Evolutionary conservation across 768 basidiomycete species (phyloP).

Genomic region (Multifurca ochricompacta): DNA sequence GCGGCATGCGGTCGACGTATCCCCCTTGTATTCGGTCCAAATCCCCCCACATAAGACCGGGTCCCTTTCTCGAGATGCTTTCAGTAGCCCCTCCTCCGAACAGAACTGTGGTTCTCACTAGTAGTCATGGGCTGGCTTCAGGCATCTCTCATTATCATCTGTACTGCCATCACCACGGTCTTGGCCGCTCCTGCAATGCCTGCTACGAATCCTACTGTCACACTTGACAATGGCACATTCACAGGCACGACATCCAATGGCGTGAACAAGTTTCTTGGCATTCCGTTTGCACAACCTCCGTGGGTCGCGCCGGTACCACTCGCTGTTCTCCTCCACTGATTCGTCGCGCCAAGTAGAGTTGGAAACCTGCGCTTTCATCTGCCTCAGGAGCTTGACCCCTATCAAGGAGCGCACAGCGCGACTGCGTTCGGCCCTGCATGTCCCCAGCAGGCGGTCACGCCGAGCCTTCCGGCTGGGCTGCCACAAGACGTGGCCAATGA

Average conservation of each 20-base stretch:
- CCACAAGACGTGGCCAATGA: background rate
- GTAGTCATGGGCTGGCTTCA: background rate
- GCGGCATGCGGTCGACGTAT: too few relatives aligned
- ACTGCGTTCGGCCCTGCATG: conserved; percentile 22
- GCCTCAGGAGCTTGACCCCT: conserved; percentile 22
- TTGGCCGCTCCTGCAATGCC: background rate
- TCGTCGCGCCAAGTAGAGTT: conserved; percentile 21
- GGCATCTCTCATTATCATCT: background rate
- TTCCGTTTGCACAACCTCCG: conserved; percentile 36
- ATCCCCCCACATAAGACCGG: too few relatives aligned
- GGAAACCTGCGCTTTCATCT: conserved; percentile 32
- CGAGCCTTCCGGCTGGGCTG: background rate
- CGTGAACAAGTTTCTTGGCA: conserved; percentile 31
- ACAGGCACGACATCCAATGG: conserved; percentile 24
- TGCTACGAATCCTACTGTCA: conserved; percentile 18
- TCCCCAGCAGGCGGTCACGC: conserved; percentile 20
- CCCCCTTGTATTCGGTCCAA: too few relatives aligned
- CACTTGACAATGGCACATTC: conserved; percentile 27
- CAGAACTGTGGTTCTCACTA: background rate
- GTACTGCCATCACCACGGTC: background rate
- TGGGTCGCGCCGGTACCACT: conserved; percentile 20
- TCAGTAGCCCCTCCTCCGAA: background rate
- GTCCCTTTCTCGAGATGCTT: background rate
- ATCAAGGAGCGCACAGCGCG: conserved; percentile 16
- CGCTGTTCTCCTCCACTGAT: background rate